Percentiles rank a stretch among this genome's conserved stretches.
Conservation (phyloP, 1,139 yeast genomes). For the Kurtzmaniella quercitrusa region DNA sequence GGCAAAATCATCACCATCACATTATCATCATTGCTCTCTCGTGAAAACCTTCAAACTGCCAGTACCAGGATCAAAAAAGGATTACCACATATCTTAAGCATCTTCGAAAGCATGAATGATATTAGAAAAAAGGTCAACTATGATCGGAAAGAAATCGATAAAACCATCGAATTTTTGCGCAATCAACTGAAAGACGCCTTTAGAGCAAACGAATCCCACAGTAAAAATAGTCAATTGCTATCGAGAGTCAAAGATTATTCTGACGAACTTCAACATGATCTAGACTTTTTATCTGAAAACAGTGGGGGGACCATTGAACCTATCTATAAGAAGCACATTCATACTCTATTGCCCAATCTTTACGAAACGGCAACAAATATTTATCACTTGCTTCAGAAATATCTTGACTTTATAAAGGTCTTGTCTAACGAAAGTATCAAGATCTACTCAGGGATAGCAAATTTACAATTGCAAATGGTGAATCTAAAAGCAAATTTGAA, state of each 20-base stretch:
- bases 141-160: constrained; percentile 27
- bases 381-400: not conserved
- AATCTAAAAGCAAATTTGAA: constrained; percentile 28
- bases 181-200: constrained; percentile 32
- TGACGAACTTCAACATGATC: constrained; percentile 12
- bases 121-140: constrained; percentile 21
- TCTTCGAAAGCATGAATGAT: constrained; percentile 39
- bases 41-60: constrained; percentile 18
- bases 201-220: constrained; percentile 14
- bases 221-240: constrained; percentile 1
- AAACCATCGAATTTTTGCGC: constrained; percentile 28
- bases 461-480: constrained; percentile 39
- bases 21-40: constrained; percentile 23
- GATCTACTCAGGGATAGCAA: constrained; percentile 31
- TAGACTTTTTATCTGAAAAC: constrained; percentile 13
- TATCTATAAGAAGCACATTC: constrained; percentile 16
- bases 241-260: not conserved
- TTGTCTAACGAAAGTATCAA: constrained; percentile 16
- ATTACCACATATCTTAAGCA: constrained; percentile 29
- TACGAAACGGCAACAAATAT: constrained; percentile 5
- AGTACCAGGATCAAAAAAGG: constrained; percentile 21
- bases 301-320: constrained; percentile 10
- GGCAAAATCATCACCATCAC: constrained; percentile 10
- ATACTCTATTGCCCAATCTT: constrained; percentile 12
- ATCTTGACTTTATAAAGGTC: not conserved